phyloP scores from a whole-genome alignment of 345 rosid genomes.

The Arabis hirsuta region DNA sequence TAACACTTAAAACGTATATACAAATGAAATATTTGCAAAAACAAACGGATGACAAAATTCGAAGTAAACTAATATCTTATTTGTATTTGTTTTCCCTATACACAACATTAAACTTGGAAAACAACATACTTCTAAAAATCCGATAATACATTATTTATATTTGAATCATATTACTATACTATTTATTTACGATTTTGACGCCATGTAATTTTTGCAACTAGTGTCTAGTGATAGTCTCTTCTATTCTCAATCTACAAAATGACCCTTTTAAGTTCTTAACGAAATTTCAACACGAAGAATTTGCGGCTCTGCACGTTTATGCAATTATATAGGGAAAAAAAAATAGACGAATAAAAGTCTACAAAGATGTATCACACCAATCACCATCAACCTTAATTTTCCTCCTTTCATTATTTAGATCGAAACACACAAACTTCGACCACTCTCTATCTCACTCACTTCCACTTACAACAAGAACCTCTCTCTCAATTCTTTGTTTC shows the following conservation, averaged over 20 bases:
- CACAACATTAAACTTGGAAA: too few relatives aligned
- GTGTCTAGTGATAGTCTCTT: too few relatives aligned
- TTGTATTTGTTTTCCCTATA: too few relatives aligned
- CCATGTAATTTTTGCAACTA: too few relatives aligned
- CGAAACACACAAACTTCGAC: slow-evolving; percentile 26
- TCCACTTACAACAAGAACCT: slow-evolving; percentile 22
- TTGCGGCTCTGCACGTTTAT: slow-evolving; percentile 34
- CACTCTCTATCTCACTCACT: slow-evolving; percentile 31
- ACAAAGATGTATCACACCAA: slow-evolving; percentile 37
- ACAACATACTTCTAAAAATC: too few relatives aligned
- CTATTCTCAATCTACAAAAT: too few relatives aligned
- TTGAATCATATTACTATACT: too few relatives aligned
- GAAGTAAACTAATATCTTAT: too few relatives aligned
- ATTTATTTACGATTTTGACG: too few relatives aligned
- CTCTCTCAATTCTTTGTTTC: neutral
- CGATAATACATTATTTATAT: too few relatives aligned
- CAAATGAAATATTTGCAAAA: too few relatives aligned
- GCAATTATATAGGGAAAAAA: neutral
- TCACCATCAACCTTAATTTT: slow-evolving; percentile 43
- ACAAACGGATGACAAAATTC: too few relatives aligned
- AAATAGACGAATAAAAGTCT: slow-evolving; percentile 33
- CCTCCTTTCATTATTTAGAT: slow-evolving; percentile 43
- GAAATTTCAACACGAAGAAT: slow-evolving; percentile 27
- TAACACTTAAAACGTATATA: neutral
- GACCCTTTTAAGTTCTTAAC: neutral